A percentile compares a stretch with the other conserved stretches of the same genome.
phyloP scores from a whole-genome alignment of 2,329 filamentous ascomycete genomes.

The Trichoderma polysporum region DNA sequence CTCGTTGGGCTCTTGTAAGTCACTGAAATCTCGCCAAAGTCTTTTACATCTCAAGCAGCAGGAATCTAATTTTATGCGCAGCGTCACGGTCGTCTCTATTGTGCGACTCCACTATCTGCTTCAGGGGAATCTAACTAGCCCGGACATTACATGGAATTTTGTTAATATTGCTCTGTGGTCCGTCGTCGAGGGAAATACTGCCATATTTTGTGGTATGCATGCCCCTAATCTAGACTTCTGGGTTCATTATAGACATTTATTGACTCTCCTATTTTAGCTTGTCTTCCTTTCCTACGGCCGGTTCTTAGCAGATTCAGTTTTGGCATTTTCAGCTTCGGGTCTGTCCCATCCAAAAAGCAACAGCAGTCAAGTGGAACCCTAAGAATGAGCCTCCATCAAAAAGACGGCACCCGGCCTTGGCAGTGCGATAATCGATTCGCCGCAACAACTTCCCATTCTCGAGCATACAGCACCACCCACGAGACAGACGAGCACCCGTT shows the following conservation, averaged over 20 bases:
- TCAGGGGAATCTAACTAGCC: conserved; percentile 19
- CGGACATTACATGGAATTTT: conserved; percentile 32
- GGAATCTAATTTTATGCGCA: neutral
- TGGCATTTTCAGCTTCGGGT: conserved; percentile 16
- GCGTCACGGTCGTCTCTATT: conserved; percentile 25
- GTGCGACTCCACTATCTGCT: conserved; percentile 23
- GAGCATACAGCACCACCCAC: conserved; percentile 4
- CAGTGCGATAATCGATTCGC: conserved; percentile 13
- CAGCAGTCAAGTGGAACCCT: neutral
- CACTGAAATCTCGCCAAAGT: neutral
- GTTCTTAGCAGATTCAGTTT: conserved; percentile 14
- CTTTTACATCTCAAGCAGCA: neutral
- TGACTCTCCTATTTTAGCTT: conserved; percentile 15
- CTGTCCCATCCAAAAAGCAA: conserved; percentile 1
- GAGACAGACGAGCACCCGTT: conserved; percentile 22
- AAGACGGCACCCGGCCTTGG: conserved; percentile 10
- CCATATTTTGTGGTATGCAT: conserved; percentile 28
- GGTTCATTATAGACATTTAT: neutral
- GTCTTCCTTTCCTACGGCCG: conserved; percentile 22
- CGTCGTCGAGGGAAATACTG: conserved; percentile 28
- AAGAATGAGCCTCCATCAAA: neutral
- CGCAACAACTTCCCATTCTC: conserved; percentile 9
- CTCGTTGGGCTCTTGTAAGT: conserved; percentile 29
- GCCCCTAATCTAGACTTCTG: neutral
- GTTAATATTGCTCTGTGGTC: conserved; percentile 27